Percentiles rank a stretch among this genome's conserved stretches.
These are phyloP conservation scores for Boeremia lycopersici DNA, from an alignment of 2,329 filamentous ascomycete species.

Conservation along the genomic window DNA sequence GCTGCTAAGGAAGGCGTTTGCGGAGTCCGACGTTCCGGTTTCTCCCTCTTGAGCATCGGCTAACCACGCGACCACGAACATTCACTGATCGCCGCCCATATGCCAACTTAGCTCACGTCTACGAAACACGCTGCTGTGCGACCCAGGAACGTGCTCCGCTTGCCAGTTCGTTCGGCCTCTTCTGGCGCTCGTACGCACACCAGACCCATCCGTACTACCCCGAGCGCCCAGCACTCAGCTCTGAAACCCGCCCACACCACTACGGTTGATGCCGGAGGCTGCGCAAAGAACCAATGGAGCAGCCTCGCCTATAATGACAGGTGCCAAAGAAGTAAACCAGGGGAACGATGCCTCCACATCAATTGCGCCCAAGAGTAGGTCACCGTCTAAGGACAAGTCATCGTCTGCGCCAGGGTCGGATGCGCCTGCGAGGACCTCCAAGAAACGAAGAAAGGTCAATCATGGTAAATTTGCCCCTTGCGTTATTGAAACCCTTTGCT, in stretches of 20 bases:
- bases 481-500: constrained; percentile 36
- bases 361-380: constrained; percentile 35
- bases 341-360: constrained; percentile 34
- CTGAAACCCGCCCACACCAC: constrained; percentile 37
- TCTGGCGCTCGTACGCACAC: constrained; percentile 27
- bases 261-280: constrained; percentile 48
- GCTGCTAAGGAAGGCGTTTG: constrained; percentile 18
- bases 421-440: constrained; percentile 44
- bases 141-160: constrained; percentile 39
- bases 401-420: constrained; percentile 38
- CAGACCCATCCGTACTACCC: constrained; percentile 18
- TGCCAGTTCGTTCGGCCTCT: constrained; percentile 25
- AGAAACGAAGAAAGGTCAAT: constrained; percentile 61
- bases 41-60: constrained; percentile 30
- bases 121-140: constrained; percentile 26
- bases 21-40: constrained; percentile 28
- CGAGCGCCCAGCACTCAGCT: constrained; percentile 23
- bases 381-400: constrained; percentile 38
- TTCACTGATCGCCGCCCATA: constrained; percentile 28
- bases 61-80: constrained; percentile 37
- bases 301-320: constrained; percentile 41
- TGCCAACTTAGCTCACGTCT: constrained; percentile 14
- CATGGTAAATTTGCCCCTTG: constrained; percentile 50
- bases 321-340: constrained; percentile 37
- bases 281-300: constrained; percentile 47